These are phyloP conservation scores for Backusella tarrabulga DNA, from an alignment of 192 early-diverging fungal species.

Conservation along the genomic window DNA sequence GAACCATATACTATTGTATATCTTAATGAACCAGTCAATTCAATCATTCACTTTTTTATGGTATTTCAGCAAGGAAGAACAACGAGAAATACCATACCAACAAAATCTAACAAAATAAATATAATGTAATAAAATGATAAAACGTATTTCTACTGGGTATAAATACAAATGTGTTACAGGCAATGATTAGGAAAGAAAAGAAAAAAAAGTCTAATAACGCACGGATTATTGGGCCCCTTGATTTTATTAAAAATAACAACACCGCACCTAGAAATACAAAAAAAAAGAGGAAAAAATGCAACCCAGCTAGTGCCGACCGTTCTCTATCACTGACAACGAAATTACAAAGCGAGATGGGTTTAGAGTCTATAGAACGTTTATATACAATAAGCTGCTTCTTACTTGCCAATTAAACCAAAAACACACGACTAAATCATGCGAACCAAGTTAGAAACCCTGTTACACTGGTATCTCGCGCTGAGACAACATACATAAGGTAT, in stretches of 20 bases:
- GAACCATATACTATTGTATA: not conserved
- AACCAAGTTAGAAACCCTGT: slow-evolving; percentile 40
- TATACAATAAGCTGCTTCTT: not conserved
- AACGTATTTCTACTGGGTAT: not conserved
- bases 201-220: slow-evolving; percentile 18
- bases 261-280: slow-evolving; percentile 33
- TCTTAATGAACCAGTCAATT: not conserved
- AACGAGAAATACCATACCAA: not conserved
- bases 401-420: slow-evolving; percentile 37
- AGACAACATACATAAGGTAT: slow-evolving; percentile 45
- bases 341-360: slow-evolving; percentile 13
- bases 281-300: slow-evolving; percentile 27
- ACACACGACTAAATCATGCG: slow-evolving; percentile 29
- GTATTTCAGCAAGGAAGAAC: not conserved
- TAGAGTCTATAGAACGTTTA: not conserved
- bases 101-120: not conserved
- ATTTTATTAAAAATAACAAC: slow-evolving; percentile 36
- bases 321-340: slow-evolving; percentile 30
- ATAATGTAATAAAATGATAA: not conserved
- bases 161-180: not conserved
- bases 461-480: slow-evolving; percentile 39
- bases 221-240: slow-evolving; percentile 35
- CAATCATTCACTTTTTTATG: not conserved
- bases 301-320: slow-evolving; percentile 41
- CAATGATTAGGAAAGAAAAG: not conserved